Evolutionary conservation across 371 early-diverging fungal species (phyloP).

Genomic region (Circinella umbellata): DNA sequence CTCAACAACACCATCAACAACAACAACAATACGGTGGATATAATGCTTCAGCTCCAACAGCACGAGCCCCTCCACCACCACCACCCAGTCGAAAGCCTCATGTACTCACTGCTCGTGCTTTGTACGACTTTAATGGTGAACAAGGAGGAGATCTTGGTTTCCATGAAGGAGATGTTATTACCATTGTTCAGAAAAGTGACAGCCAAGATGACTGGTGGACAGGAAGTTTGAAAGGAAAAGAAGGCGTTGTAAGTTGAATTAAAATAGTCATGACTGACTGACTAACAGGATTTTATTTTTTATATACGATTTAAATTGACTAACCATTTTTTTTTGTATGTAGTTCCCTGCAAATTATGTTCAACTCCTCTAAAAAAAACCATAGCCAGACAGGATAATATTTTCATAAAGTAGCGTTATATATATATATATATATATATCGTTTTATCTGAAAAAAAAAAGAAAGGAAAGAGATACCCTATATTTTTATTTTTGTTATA

Average conservation of each 20-base stretch:
- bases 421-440: no score
- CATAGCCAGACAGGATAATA: no score
- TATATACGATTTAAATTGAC: not conserved
- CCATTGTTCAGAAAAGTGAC: slow-evolving; percentile 64
- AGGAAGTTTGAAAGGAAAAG: slow-evolving; percentile 63
- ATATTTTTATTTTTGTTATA: no score
- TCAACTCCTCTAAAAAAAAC: slow-evolving; percentile 26
- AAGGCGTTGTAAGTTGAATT: slow-evolving; percentile 60
- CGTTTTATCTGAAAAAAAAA: no score
- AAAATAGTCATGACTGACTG: not conserved
- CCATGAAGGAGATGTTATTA: slow-evolving; percentile 76
- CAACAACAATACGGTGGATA: not conserved
- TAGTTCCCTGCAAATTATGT: slow-evolving; percentile 87
- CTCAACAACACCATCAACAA: not conserved
- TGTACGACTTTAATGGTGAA: slow-evolving; percentile 75
- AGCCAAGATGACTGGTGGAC: slow-evolving; percentile 84
- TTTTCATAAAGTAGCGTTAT: no score
- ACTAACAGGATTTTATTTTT: no score
- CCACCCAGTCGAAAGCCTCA: slow-evolving; percentile 38
- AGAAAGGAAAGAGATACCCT: no score
- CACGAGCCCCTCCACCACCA: slow-evolving; percentile 27
- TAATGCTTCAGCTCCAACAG: not conserved
- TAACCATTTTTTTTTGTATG: not conserved
- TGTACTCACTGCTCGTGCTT: slow-evolving; percentile 59
- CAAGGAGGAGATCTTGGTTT: slow-evolving; percentile 77